Percentiles rank a stretch among this genome's conserved stretches.
Conservation (phyloP, 2,329 filamentous ascomycete genomes). For the Escovopsis sp. region DNA sequence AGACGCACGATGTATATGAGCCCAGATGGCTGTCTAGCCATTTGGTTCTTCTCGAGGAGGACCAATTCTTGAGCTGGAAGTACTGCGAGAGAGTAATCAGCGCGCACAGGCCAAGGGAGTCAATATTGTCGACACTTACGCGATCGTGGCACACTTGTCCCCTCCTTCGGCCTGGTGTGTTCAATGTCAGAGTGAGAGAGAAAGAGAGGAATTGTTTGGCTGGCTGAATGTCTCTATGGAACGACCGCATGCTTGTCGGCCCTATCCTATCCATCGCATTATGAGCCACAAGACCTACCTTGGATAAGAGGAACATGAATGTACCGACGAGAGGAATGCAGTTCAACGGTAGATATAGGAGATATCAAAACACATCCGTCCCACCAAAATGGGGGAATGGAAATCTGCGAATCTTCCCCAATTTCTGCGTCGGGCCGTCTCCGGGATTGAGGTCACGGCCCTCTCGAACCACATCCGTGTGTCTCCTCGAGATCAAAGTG, state of each 20-base stretch:
- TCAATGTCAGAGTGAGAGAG: too few relatives aligned
- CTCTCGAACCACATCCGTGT: slow-evolving; percentile 48
- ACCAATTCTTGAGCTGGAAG: slow-evolving; percentile 85
- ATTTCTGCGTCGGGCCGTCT: slow-evolving; percentile 38
- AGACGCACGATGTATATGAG: slow-evolving; percentile 64
- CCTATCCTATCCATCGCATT: too few relatives aligned
- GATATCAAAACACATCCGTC: slow-evolving; percentile 55
- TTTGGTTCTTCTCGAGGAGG: slow-evolving; percentile 42
- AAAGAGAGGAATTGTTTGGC: too few relatives aligned
- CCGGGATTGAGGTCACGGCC: slow-evolving; percentile 57
- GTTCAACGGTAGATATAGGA: slow-evolving; percentile 82
- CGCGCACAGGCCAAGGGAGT: too few relatives aligned
- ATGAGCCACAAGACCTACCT: slow-evolving; percentile 26
- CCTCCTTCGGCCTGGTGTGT: slow-evolving; percentile 26
- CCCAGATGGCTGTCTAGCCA: slow-evolving; percentile 57
- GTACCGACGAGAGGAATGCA: slow-evolving; percentile 86
- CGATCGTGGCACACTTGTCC: slow-evolving; percentile 36
- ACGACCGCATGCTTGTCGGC: too few relatives aligned
- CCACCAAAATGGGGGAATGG: slow-evolving; percentile 42
- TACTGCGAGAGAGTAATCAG: slow-evolving; percentile 35
- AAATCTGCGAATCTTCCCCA: slow-evolving; percentile 42
- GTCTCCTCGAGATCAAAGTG: slow-evolving; percentile 36
- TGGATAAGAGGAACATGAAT: slow-evolving; percentile 65
- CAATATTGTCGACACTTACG: slow-evolving; percentile 22
- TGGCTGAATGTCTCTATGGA: too few relatives aligned